A percentile compares a stretch with the other conserved stretches of the same genome.
These are phyloP conservation scores for Bonnemaisonia californica DNA, from an alignment of 31 red algal genomes.

Conservation along the genomic window DNA sequence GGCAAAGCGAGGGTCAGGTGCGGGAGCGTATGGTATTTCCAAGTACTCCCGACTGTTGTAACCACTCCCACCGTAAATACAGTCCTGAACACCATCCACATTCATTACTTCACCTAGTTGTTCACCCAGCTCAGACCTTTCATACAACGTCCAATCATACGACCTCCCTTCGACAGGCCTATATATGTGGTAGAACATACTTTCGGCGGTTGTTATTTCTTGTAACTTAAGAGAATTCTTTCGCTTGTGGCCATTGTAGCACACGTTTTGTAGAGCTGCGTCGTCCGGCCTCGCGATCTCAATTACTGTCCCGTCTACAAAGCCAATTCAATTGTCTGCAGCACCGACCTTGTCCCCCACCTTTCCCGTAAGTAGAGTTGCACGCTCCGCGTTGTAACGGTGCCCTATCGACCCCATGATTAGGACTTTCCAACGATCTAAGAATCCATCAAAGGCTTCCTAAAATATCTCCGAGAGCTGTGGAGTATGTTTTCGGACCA, in stretches of 20 bases:
- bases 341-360: neutral
- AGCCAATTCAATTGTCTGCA: slow-evolving; percentile 22
- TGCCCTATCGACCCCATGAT: neutral
- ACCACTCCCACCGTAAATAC: slow-evolving; percentile 11
- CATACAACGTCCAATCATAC: slow-evolving; percentile 24
- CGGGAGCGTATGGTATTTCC: slow-evolving; percentile 2
- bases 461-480: slow-evolving; percentile 18
- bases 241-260: slow-evolving; percentile 46
- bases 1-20: neutral
- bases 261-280: slow-evolving; percentile 21
- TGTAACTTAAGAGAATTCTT: slow-evolving; percentile 61
- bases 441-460: neutral
- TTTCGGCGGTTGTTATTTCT: slow-evolving; percentile 27
- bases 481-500: neutral
- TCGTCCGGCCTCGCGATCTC: slow-evolving; percentile 32
- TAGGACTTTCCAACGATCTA: neutral
- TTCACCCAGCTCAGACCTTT: neutral
- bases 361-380: neutral
- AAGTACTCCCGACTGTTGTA: slow-evolving; percentile 8
- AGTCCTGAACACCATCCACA: neutral
- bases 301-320: slow-evolving; percentile 30
- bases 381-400: neutral
- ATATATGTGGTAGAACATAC: slow-evolving; percentile 31
- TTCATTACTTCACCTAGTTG: neutral
- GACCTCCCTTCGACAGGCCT: slow-evolving; percentile 7